Evolutionary conservation across 2,329 filamentous ascomycete species (phyloP).

Genomic region (Aspergillus puulaauensis): DNA sequence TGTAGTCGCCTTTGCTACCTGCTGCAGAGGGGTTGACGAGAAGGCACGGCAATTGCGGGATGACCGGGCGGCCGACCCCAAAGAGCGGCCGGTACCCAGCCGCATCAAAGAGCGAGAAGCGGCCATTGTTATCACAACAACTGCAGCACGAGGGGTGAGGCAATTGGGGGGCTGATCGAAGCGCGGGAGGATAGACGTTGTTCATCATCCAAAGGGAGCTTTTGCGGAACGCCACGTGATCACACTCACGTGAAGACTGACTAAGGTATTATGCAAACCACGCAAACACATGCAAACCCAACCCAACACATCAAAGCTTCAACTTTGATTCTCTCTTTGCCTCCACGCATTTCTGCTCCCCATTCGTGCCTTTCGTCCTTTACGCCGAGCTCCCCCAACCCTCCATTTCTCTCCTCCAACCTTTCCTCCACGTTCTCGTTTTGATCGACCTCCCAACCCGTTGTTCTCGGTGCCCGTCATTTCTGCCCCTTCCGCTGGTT

Average conservation of each 20-base stretch:
- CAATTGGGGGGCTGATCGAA: conserved; percentile 15
- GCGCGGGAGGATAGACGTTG: conserved; percentile 24
- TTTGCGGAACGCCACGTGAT: conserved; percentile 26
- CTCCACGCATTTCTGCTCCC: conserved; percentile 18
- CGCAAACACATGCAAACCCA: conserved; percentile 23
- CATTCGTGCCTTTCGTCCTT: conserved; percentile 1
- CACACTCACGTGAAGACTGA: conserved; percentile 12
- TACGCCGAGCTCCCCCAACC: conserved; percentile 1
- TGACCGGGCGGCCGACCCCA: conserved; percentile 35
- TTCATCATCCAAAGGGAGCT: conserved; percentile 17
- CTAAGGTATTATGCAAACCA: conserved; percentile 14
- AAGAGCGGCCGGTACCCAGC: conserved; percentile 40
- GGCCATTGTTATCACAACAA: conserved; percentile 41
- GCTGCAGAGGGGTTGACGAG: conserved; percentile 40
- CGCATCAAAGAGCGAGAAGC: conserved; percentile 47
- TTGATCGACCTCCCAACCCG: conserved; percentile 13
- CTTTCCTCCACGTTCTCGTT: background rate
- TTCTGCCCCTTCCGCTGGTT: conserved; percentile 20
- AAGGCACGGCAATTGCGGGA: conserved; percentile 37
- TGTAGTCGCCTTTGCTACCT: conserved; percentile 52
- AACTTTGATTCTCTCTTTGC: conserved; percentile 22
- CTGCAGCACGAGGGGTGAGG: conserved; percentile 21
- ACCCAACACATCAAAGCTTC: conserved; percentile 22
- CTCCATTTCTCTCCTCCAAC: background rate
- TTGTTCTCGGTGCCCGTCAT: conserved; percentile 16